Base-by-base conservation (phyloP, 2,329 filamentous ascomycete species). In the Xylaria sp. region DNA sequence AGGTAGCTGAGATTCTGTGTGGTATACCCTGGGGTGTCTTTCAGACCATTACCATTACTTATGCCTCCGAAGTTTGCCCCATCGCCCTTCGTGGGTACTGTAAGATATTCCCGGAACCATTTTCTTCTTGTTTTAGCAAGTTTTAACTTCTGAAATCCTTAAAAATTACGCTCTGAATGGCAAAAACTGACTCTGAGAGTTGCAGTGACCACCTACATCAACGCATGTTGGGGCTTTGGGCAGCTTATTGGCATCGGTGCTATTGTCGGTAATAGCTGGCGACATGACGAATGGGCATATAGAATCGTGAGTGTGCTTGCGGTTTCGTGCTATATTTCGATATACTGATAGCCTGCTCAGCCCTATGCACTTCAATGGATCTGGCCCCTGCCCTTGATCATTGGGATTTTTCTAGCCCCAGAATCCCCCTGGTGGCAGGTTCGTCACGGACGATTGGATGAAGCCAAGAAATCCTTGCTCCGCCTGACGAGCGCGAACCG, bases 391-490 rank as follows among this genome's bases (percentile, higher is more conserved):
- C 90, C 90, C 2, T 83, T 93, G 8, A 84, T 89, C 55, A 79
- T 91, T 63, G 90, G 88, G 67, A 88, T 93, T 71, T 87, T 80
- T 73, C 88, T 92, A 65, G 90, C 90, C 0, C 91, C 90, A 12
- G 90, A 92, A 77, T 90, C 87, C 18, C 90, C 90, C 1, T 92
- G 90, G 90, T 93, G 90, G 90, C 84, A 93, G n/a, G 89, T 93
- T 52, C 88, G 91, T 45, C 87, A 85, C 74, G 89, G 88, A 39
- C 84, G 84, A 41, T 80, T 88, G 45, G 86, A 89, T 9, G 89
- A 92, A 18, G 91, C 91, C 34, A 92, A 92, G 80, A 81, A 82
- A 55, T 82, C 90, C 1, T 84, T 93, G 23, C 81, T 90, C 57
- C 88, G 90, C 3, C 82, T 93, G 23, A 92, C 90, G 5, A 90